Evolutionary conservation across 2,329 filamentous ascomycete species (phyloP).

Genomic region (Phyllosticta ampelicida): DNA sequence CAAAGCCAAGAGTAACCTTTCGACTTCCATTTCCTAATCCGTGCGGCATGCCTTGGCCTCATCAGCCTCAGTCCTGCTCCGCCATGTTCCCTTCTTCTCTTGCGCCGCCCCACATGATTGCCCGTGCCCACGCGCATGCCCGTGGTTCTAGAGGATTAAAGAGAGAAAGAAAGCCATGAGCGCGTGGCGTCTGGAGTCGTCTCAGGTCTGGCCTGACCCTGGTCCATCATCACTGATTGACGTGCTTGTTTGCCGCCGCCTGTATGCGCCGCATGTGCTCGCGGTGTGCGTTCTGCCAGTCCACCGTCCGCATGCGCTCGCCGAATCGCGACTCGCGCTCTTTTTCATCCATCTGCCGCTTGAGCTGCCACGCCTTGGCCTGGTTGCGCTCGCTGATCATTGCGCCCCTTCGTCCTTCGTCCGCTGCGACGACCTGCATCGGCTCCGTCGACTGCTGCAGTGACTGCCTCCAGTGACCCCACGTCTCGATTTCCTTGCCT

Average conservation of each 20-base stretch:
- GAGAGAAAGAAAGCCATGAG: background rate
- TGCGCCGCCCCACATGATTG: background rate
- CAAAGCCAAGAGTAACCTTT: background rate
- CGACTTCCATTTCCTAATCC: background rate
- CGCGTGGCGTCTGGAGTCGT: no score
- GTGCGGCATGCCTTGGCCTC: background rate
- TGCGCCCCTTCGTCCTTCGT: conserved; percentile 28
- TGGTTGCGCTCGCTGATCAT: conserved; percentile 55
- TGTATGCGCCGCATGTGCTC: conserved; percentile 77
- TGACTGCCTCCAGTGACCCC: conserved; percentile 26
- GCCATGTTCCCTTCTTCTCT: background rate
- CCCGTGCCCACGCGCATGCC: background rate
- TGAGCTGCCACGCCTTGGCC: conserved; percentile 45
- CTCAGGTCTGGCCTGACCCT: background rate
- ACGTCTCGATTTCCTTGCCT: conserved; percentile 22
- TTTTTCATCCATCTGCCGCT: conserved; percentile 47
- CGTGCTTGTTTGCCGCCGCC: conserved; percentile 31
- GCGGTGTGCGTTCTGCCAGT: conserved; percentile 65
- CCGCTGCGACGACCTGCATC: conserved; percentile 15
- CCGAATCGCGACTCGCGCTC: conserved; percentile 55
- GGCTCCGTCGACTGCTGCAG: conserved; percentile 19
- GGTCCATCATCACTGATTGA: background rate
- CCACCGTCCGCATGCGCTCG: conserved; percentile 63
- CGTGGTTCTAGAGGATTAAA: background rate
- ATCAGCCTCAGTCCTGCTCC: background rate